Evolutionary conservation across 2,329 filamentous ascomycete species (phyloP).

Genomic region (Tolypocladium amazonense): DNA sequence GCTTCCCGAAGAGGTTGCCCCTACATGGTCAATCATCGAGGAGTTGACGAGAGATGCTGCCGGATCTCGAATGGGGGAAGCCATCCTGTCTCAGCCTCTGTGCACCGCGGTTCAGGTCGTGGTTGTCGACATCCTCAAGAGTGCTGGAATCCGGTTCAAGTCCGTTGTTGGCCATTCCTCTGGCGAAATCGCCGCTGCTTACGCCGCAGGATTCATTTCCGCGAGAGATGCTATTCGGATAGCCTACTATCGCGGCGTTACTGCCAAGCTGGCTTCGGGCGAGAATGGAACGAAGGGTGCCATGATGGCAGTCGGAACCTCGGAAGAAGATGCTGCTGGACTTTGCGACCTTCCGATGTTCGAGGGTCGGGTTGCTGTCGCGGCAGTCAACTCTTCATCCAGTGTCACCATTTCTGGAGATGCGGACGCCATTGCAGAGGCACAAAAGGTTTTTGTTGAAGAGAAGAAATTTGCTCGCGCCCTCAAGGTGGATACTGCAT

Average conservation of each 20-base stretch:
- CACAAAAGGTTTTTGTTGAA: not conserved
- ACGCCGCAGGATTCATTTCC: not conserved
- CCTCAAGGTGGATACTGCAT: not conserved
- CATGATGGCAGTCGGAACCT: not conserved
- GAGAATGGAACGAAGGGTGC: not conserved
- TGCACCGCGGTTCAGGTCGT: not conserved
- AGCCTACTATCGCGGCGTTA: not conserved
- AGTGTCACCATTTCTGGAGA: not conserved
- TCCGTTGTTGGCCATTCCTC: not conserved
- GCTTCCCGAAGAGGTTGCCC: not conserved
- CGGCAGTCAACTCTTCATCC: not conserved
- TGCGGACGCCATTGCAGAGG: not conserved
- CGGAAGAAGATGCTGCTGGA: not conserved
- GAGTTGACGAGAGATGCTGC: not conserved
- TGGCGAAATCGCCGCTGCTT: not conserved
- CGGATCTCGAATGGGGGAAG: not conserved
- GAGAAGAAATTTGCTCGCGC: not conserved
- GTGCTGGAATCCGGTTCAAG: not conserved
- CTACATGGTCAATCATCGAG: not conserved
- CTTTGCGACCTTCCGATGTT: not conserved
- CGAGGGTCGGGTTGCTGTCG: not conserved
- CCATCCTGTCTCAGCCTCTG: not conserved
- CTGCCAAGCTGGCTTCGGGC: not conserved
- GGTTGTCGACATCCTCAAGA: not conserved
- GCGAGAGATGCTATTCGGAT: not conserved